Base-by-base conservation (phyloP, 2,329 filamentous ascomycete genomes). In the Fusarium mangiferae region DNA sequence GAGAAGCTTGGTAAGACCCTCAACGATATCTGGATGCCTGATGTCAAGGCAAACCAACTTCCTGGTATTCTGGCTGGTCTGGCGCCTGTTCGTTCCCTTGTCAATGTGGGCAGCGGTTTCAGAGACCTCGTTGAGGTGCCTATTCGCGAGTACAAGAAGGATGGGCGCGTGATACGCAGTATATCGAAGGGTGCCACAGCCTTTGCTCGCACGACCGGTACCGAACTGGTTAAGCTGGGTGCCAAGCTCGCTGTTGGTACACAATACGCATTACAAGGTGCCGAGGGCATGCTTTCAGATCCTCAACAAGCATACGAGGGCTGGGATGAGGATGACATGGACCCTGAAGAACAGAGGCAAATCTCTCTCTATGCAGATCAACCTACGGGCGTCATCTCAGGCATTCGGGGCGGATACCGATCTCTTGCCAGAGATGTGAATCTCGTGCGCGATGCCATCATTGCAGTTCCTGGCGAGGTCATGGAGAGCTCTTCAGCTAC, bases 11-110 rank as follows among this genome's bases (percentile, higher is more conserved):
- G 96, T 61, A 90, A 95, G 81, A 96, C 92, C 6, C 88, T 99
- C 39, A 98, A 98, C 79, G 94, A 97, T 80, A 94, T 98, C 48
- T 99, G 96, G 96, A 97, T 92, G 89, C 95, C 95, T 2, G 96
- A 99, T 80, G 93, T 99, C 62, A 94, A 93, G 80, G 87, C 89
- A 22, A 97, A 96, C 75, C 96, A 99, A 81, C 91, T 99, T 10
- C 94, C 95, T 2, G 91, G 93, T 4, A 93, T 99, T 3, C 88
- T 99, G 41, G 94, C 95, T 6, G 96, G 96, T 26, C 87, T 99
- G 11, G 95, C 95, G 1, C 94, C 95, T 2, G 92, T 98, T n/a
- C 91, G 95, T 20, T 94, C 94, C 3, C 85, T 99, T 4, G 96
- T 97, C 57, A 98, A 97, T 75, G 94, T 99, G 14, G 94, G 95